Base-by-base conservation (phyloP, 495 filamentous ascomycete species). In the Penicillium ochrochloron region DNA sequence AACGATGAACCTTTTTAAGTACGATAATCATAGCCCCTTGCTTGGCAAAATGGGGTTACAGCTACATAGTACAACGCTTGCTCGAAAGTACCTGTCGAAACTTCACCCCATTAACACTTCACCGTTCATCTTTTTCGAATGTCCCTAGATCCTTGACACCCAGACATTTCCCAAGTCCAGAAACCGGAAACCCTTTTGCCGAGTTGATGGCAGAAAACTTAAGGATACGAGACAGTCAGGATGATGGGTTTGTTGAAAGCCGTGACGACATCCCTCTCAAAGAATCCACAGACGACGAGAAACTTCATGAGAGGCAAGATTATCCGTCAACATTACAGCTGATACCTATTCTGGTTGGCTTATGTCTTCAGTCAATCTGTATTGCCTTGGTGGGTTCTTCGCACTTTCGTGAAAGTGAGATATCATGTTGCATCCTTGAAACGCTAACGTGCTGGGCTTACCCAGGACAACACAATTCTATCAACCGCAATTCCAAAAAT, bases 401-500 rank as follows among this genome's bases (percentile, higher is more conserved):
- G 29, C 25, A 33, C 4, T 8, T n/a, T 21, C 25, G 4, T 27
- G 25, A 27, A 27, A 27, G 25, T 27, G 25, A 27, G 25, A 27
- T 27, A 27, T 27, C 17, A 53, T 9, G 9, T 7, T 25, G 15
- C 9, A 21, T 6, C 11, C 8, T 19, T 31, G 12, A 15, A 6
- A 37, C 25, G 34, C 44, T 60, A 23, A 60, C 46, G 1, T 17
- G n/a, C 6, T 3, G n/a, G 8, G 12, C 3, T 15, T 44, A 48
- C 66, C n/a, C 35, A 84, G 81, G 88, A 90, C 69, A 89, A 90
- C 67, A 91, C 92, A 10, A 93, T 95, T 67, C 90, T 96, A 57
- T 87, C 90, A 8, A 94, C 92, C 0, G 92, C 92, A n/a, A 92
- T 94, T 58, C 92, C 92, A 5, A 86, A 86, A 57, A 94, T 96